These are phyloP conservation scores for cucumber (Cucumis sativus) DNA, from an alignment of 306 rosid genomes.

Conservation along the genomic window DNA sequence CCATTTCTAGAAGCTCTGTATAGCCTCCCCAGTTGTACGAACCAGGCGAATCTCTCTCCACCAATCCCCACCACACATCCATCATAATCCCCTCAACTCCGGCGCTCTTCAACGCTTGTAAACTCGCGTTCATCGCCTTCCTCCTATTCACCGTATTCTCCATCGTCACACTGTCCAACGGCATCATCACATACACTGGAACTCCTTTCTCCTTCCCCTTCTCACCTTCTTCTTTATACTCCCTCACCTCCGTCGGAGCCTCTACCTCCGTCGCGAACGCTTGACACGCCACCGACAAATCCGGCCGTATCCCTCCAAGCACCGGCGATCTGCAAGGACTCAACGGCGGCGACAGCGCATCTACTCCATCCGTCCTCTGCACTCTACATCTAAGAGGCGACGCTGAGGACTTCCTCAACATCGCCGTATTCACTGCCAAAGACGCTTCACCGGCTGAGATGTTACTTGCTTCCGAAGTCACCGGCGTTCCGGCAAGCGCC, in stretches of 20 bases:
- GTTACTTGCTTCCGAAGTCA: not conserved
- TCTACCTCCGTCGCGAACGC: slow-evolving; percentile 43
- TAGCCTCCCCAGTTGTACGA: slow-evolving; percentile 89
- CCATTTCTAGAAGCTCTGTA: slow-evolving; percentile 72
- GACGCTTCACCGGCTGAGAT: not conserved
- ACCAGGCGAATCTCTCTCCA: slow-evolving; percentile 64
- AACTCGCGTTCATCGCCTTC: slow-evolving; percentile 82
- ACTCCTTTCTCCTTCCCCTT: slow-evolving; percentile 33
- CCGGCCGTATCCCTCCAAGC: slow-evolving; percentile 26
- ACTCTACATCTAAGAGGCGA: not conserved
- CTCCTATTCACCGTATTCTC: slow-evolving; percentile 56
- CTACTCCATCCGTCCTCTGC: not conserved
- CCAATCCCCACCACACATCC: slow-evolving; percentile 99
- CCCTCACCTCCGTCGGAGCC: slow-evolving; percentile 11
- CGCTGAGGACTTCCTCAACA: not conserved
- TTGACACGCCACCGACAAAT: slow-evolving; percentile 53
- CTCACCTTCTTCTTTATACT: slow-evolving; percentile 14
- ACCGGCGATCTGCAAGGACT: slow-evolving; percentile 16
- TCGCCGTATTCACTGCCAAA: not conserved
- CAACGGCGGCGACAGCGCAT: slow-evolving; percentile 8
- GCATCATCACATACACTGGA: slow-evolving; percentile 97
- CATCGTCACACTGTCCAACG: slow-evolving; percentile 79
- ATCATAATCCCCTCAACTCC: slow-evolving; percentile 93
- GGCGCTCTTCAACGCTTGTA: slow-evolving; percentile 79
- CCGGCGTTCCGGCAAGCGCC: slow-evolving; percentile 1